Evolutionary conservation across 2,329 filamentous ascomycete species (phyloP), one percentile per base, ranked within the genome.

Genomic region (Paecilomyces sp.): DNA sequence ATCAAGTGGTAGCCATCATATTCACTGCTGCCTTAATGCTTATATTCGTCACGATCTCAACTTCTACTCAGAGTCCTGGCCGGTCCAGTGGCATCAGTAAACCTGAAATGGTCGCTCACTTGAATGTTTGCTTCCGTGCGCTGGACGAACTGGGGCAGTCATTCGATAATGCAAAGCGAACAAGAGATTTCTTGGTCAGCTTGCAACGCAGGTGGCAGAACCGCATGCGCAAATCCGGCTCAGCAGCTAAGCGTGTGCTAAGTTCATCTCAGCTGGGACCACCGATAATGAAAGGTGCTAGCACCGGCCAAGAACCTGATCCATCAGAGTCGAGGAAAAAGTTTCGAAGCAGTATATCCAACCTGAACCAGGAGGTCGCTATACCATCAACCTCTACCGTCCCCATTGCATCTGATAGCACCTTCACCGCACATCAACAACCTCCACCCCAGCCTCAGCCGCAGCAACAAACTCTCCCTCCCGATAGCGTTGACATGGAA

Each of bases 21-120:
- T 78, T 77, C 64, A 77, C 74, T 13, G 76, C 77, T 1, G 76
- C 76, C 1, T 66, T 79, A 3, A 75, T 75, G 66, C 66, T 75
- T 6, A 71, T 75, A 3, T 75, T 74, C 36, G 70, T 73, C 36
- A 75, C 71, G 1, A 71, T 74, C 18, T 74, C 73, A 53, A 63
- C 47, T 51, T 54, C 52, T 47, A 58, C 11, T 55, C 36, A 63
- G 67, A 60, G 68, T 68, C 34, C 30, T 33, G 30, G 25, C 41
- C n/a, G 24, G 55, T 36, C 24, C n/a, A 54, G 31, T 54, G 15
- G 51, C 31, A 22, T 33, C 33, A 56, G 34, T 47, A 47, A 56
- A 22, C 25, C 41, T 24, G 55, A 47, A n/a, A 71, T 76, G 69
- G 68, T 71, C 4, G 70, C 68, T 3, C 69, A 76, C 54, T 63